A percentile compares a stretch with the other conserved stretches of the same genome.
These are phyloP conservation scores for Arthrobotrys megalospora DNA, from an alignment of 2,329 filamentous ascomycete genomes.

Conservation along the genomic window DNA sequence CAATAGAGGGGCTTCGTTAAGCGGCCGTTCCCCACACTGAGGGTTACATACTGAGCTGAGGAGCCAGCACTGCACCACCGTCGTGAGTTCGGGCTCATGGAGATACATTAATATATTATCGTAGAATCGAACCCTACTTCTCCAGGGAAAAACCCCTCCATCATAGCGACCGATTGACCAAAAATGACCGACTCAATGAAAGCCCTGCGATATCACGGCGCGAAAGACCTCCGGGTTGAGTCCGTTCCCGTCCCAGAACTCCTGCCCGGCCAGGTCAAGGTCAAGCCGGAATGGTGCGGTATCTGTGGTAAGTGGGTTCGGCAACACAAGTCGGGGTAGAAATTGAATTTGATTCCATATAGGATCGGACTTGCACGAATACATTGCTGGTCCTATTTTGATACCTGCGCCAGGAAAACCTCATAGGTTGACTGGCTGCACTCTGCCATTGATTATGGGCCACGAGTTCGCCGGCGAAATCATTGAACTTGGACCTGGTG, in stretches of 20 bases:
- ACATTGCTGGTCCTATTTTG: constrained; percentile 46
- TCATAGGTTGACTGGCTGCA: constrained; percentile 73
- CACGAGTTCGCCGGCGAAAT: constrained; percentile 77
- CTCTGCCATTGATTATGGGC: constrained; percentile 75
- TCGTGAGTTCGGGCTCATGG: background rate
- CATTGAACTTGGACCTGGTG: constrained; percentile 72
- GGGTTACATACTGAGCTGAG: background rate
- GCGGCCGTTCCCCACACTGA: constrained; percentile 18
- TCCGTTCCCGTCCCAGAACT: constrained; percentile 48
- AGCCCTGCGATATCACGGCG: constrained; percentile 48
- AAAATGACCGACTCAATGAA: constrained; percentile 50
- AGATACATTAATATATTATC: background rate
- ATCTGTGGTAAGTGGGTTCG: constrained; percentile 47
- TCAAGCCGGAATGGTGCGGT: constrained; percentile 59
- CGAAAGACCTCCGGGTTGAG: constrained; percentile 52
- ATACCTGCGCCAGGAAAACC: constrained; percentile 50
- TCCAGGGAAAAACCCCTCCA: background rate
- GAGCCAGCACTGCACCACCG: too few species aligned
- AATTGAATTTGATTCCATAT: background rate
- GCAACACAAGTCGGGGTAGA: constrained; percentile 20
- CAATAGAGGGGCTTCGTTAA: constrained; percentile 9
- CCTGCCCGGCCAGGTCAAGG: constrained; percentile 51
- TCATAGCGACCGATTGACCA: background rate
- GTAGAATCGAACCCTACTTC: background rate
- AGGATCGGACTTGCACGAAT: constrained; percentile 58